A percentile compares a stretch with the other conserved stretches of the same genome.
Conservation (phyloP, 140 eudicot species). For the Anethum foeniculum region DNA sequence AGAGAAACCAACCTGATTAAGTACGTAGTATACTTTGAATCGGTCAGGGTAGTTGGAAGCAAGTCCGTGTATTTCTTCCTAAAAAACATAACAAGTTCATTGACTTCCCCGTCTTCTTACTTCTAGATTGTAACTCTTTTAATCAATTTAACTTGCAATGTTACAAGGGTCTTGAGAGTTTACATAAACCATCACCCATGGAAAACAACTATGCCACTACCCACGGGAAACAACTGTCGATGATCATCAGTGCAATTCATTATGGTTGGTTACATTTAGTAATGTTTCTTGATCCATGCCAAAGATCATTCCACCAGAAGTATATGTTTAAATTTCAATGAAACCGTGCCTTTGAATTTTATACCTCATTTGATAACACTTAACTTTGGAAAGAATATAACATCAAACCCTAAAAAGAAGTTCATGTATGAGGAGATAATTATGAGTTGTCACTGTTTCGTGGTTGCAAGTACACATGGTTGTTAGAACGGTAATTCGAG, state of each 20-base stretch:
- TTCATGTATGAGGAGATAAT: neutral
- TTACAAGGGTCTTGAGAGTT: neutral
- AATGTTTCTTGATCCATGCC: neutral
- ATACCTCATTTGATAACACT: neutral
- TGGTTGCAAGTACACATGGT: neutral
- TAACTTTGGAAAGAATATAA: neutral
- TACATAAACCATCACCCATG: neutral
- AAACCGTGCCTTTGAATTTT: neutral
- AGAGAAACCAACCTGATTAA: conserved; percentile 58
- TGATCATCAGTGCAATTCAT: neutral
- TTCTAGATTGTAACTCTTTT: neutral
- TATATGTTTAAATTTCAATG: neutral
- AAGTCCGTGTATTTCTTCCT: conserved; percentile 74
- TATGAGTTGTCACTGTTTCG: neutral
- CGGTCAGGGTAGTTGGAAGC: conserved; percentile 56
- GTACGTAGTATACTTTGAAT: conserved; percentile 69
- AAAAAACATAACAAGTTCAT: conserved; percentile 9
- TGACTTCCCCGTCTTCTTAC: neutral
- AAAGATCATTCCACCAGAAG: neutral
- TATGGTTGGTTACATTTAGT: neutral
- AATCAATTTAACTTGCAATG: neutral
- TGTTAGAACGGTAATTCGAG: neutral
- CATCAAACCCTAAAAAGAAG: neutral
- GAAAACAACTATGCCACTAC: no score
- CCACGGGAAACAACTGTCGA: neutral